Conservation (phyloP, 169 alveolate genomes). For the Plasmodium adleri region DNA sequence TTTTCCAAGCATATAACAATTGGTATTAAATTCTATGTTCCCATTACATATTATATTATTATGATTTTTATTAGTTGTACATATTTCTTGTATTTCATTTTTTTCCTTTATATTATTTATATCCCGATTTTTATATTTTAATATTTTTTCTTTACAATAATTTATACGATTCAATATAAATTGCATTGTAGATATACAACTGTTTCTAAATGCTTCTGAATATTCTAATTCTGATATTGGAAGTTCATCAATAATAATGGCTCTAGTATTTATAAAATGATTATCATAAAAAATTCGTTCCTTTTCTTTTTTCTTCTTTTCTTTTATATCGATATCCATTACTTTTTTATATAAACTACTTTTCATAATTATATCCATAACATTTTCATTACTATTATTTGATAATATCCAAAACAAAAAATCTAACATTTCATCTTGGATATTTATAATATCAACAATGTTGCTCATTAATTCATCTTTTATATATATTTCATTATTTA, state of each 20-base stretch:
- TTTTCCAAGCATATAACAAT: too few relatives aligned
- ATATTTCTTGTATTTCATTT: not conserved
- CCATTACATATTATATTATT: too few relatives aligned
- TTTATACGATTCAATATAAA: constrained; percentile 58
- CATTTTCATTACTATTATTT: constrained; percentile 10
- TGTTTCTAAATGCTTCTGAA: constrained; percentile 63
- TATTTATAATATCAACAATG: constrained; percentile 12
- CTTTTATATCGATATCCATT: constrained; percentile 55
- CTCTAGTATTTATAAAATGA: constrained; percentile 66
- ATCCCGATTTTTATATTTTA: not conserved
- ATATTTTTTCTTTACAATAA: constrained; percentile 41
- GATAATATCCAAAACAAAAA: constrained; percentile 8
- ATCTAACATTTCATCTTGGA: constrained; percentile 8
- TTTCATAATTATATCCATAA: constrained; percentile 1
- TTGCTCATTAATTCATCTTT: constrained; percentile 9
- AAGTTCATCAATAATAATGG: constrained; percentile 55
- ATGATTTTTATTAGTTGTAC: not conserved
- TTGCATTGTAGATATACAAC: constrained; percentile 45
- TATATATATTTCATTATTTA: constrained; percentile 24
- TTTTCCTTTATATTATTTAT: too few relatives aligned
- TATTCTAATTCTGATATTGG: constrained; percentile 68
- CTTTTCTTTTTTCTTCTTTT: constrained; percentile 54
- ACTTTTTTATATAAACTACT: constrained; percentile 18
- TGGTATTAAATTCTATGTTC: too few relatives aligned
- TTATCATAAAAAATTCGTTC: constrained; percentile 46